phyloP scores from a whole-genome alignment of 1,284 basidiomycete genomes.

The Cystobasidium sp. region DNA sequence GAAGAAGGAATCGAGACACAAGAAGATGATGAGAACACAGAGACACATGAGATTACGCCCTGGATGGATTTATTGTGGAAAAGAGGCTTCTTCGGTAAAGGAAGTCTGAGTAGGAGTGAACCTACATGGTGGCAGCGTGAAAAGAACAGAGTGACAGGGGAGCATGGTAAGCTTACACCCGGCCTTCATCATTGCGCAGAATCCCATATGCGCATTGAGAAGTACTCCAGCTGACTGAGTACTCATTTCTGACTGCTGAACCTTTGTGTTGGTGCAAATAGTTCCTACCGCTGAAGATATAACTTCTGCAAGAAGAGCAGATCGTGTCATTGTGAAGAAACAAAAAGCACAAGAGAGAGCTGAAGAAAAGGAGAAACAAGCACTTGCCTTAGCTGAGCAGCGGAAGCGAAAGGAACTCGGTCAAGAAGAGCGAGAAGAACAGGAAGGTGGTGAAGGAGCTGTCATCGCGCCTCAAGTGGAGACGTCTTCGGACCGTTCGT shows the following conservation, averaged over 20 bases:
- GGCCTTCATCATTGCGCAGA: no score
- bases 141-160: constrained; percentile 70
- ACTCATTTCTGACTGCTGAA: neutral
- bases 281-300: constrained; percentile 83
- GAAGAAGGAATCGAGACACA: neutral
- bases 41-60: neutral
- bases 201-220: no score
- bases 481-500: no score
- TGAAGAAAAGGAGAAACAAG: constrained; percentile 69
- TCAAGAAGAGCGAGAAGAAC: constrained; percentile 46
- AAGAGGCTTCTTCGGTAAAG: constrained; percentile 96
- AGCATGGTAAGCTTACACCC: constrained; percentile 58
- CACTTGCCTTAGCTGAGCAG: constrained; percentile 47
- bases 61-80: constrained; percentile 70
- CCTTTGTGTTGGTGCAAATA: constrained; percentile 52
- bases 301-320: constrained; percentile 77
- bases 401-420: neutral
- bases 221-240: no score
- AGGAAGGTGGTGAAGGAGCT: no score
- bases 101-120: constrained; percentile 88
- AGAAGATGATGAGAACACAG: constrained; percentile 7
- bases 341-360: constrained; percentile 68
- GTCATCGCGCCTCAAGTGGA: no score
- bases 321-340: constrained; percentile 86
- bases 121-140: constrained; percentile 76